Base-by-base conservation (phyloP, 768 basidiomycete genomes). In the Kwoniella bestiolae region DNA sequence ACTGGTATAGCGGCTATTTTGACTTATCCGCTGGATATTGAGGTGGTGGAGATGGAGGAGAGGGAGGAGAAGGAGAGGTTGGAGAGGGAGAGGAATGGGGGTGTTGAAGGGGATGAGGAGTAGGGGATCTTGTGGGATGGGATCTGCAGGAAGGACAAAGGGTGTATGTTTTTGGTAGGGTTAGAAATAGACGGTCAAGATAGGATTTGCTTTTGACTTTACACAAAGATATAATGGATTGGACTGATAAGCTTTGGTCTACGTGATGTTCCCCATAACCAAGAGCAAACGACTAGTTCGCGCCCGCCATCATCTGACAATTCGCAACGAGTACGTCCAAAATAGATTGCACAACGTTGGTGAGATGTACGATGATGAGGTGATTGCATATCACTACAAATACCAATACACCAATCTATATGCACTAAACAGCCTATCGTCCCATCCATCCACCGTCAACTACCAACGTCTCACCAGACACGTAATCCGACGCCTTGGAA, bases 1-100 rank as follows among this genome's bases (percentile, higher is more conserved):
- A 94, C 93, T 7, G 96, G 96, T 1, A 87, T 98, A 23, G 95
- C 95, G 23, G 96, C 96, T 1, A 91, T 99, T 58, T 82, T 99
- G 51, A 97, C 92, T 0, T 99, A 94, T 80, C 96, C 96, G 3
- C 83, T 99, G 29, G 96, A 99, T 76, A 83, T 98, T 6, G 96
- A 99, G 80, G 87, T 95, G 1, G 94, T 97, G 0, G 93, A 97
- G 79, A 89, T 88, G 58, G 94, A 97, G 81, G 94, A 97, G 83
- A 84, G 84, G 65, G 90, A 91, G 76, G 91, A 86, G 67, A 79
- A 78, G 71, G 75, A 81, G 65, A 38, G 74, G 47, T 31, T 76
- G 44, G 69, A 71, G 53, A 65, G 63, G 60, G 75, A 74, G 55
- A 71, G 68, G 55, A 63, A 72, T 52, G 71, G 31, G 5, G 44